Base-by-base conservation (phyloP, 78 protist genomes). In the Thecamonas trahens region DNA sequence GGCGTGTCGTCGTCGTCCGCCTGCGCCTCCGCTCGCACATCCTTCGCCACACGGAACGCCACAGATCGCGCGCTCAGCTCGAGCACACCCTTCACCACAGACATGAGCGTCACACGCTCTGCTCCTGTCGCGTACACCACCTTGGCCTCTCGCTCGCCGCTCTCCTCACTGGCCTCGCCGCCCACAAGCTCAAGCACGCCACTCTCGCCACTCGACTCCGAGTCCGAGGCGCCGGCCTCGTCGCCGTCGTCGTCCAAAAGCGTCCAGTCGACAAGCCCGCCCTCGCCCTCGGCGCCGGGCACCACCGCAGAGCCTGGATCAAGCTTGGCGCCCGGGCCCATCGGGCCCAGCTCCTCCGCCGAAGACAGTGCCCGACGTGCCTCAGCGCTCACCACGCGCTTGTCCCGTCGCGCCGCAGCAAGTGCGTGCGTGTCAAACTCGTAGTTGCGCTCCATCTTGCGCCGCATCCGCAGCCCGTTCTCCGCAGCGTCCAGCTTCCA, bases 111-210 rank as follows among this genome's bases (percentile, higher is more conserved):
- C 26, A 60, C 29, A 7, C 35, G 49, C 66, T 58, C 45, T 9
- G 18, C 45, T 58, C 63, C 63, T 34, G 17, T 58, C 63, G 63
- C 20, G 44, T 8, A 34, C 63, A n/a, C n/a, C n/a, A n/a, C n/a
- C n/a, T n/a, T n/a, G n/a, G n/a, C n/a, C n/a, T n/a, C n/a, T n/a
- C n/a, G n/a, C n/a, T n/a, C n/a, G n/a, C n/a, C n/a, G n/a, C n/a
- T n/a, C n/a, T n/a, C n/a, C n/a, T n/a, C n/a, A n/a, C n/a, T n/a
- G n/a, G n/a, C n/a, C n/a, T n/a, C n/a, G n/a, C n/a, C n/a, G n/a
- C n/a, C n/a, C n/a, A n/a, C n/a, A n/a, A n/a, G n/a, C n/a, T n/a
- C n/a, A n/a, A n/a, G n/a, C n/a, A n/a, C n/a, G n/a, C n/a, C n/a
- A n/a, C n/a, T n/a, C n/a, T n/a, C n/a, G n/a, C n/a, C n/a, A n/a